These are phyloP conservation scores for Globisporangium nodosum DNA, from an alignment of 352 stramenopile genomes.

Conservation along the genomic window DNA sequence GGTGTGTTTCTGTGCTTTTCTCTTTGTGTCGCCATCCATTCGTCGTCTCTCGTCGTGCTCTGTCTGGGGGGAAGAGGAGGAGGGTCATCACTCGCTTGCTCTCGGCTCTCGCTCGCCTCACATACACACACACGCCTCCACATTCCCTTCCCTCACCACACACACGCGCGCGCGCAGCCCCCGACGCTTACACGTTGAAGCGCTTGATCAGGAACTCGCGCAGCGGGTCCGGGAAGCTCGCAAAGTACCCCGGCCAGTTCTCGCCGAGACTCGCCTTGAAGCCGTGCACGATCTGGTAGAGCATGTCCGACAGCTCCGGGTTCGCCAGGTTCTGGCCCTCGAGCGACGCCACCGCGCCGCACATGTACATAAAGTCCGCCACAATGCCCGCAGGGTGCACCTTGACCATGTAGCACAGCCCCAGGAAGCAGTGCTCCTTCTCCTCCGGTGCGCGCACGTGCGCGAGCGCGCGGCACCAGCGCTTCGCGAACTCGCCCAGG, in stretches of 20 bases:
- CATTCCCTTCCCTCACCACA: not conserved
- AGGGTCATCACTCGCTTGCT: not conserved
- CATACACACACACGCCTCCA: not conserved
- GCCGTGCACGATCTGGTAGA: constrained; percentile 85
- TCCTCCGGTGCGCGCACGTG: constrained; percentile 81
- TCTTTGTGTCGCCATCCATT: constrained; percentile 4
- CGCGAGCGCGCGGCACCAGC: constrained; percentile 83
- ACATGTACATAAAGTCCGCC: constrained; percentile 89
- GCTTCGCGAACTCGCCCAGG: constrained; percentile 84
- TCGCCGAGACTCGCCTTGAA: constrained; percentile 87
- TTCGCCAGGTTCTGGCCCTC: constrained; percentile 77
- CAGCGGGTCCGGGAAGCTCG: constrained; percentile 75
- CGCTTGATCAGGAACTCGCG: constrained; percentile 73
- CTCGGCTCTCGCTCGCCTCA: not conserved
- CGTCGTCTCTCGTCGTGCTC: not conserved
- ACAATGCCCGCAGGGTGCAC: constrained; percentile 86
- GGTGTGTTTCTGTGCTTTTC: constrained; percentile 6
- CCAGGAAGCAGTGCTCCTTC: constrained; percentile 89
- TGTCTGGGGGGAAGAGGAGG: not conserved
- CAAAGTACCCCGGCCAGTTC: constrained; percentile 84
- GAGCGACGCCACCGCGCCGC: constrained; percentile 80
- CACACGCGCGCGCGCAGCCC: not conserved
- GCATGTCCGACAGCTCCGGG: constrained; percentile 76
- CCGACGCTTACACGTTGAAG: constrained; percentile 66
- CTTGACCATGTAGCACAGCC: constrained; percentile 90